Evolutionary conservation across 805 yeast species (phyloP), one percentile per base, ranked within the genome.

Genomic region (Deakozyma indianensis): DNA sequence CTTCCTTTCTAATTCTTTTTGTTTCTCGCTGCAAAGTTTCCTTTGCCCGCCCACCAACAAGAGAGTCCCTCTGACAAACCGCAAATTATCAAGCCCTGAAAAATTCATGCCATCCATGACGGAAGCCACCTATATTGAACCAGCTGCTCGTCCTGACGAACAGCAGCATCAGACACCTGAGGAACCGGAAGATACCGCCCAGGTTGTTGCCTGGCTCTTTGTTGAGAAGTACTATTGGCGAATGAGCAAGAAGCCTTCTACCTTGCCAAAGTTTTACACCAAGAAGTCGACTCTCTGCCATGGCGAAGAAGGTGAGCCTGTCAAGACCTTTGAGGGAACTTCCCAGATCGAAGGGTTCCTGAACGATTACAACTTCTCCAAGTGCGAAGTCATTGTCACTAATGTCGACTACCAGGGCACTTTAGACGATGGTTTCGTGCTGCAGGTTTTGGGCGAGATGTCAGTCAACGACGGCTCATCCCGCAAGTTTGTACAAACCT

Each of bases 401-500:
- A 60, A 59, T 42, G 58, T 67, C 43, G 65, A 65, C 50, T 57
- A 57, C 46, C 63, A 63, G 52, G 60, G 57, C 15, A 51, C 62
- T 23, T 49, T 53, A 28, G 48, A 57, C 25, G 56, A 55, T 15
- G 65, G 67, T 22, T 52, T 66, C 14, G 52, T 67, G 27, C 54
- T 66, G 32, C 66, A 61, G 47, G 68, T 67, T 5, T 48, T 64
- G 7, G 71, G 71, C 35, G 71, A 67, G 51, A 57, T 65, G 61
- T 50, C 66, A 41, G 53, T 53, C 44, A 51, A 52, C 42, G 62
- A 59, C 23, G 53, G 51, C 5, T 57, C 59, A 1, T 52, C 60
- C 16, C 58, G 56, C 48, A 64, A 63, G 56, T 67, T 67, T 49
- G 61, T 56, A 16, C 70, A 67, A 54, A 62, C 70, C 7, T 65